These are phyloP conservation scores for Calocybe gangraenosa DNA, from an alignment of 768 basidiomycete species.

Conservation along the genomic window DNA sequence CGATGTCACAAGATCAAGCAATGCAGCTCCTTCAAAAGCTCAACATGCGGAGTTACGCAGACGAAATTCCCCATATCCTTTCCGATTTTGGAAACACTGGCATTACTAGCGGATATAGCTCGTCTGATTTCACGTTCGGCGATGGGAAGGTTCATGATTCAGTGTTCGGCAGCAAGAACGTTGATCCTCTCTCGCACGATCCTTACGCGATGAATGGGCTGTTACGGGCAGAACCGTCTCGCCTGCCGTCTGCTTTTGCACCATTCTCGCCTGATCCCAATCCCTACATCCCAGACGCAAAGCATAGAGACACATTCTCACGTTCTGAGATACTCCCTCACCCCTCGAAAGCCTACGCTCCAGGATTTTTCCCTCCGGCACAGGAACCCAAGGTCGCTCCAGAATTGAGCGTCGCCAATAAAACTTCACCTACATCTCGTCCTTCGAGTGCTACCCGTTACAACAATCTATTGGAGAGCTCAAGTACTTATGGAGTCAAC, in stretches of 20 bases:
- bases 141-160: slow-evolving; percentile 19
- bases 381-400: slow-evolving; percentile 34
- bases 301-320: slow-evolving; percentile 32
- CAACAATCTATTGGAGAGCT: slow-evolving; percentile 39
- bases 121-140: slow-evolving; percentile 6
- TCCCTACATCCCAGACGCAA: slow-evolving; percentile 31
- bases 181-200: slow-evolving; percentile 16
- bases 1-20: slow-evolving; percentile 60
- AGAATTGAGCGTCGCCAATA: slow-evolving; percentile 21
- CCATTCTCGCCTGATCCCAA: slow-evolving; percentile 81
- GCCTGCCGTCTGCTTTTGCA: slow-evolving; percentile 49
- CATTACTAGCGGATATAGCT: slow-evolving; percentile 7
- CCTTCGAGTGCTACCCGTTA: slow-evolving; percentile 44
- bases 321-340: slow-evolving; percentile 43
- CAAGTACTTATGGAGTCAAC: slow-evolving; percentile 34
- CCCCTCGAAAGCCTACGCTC: slow-evolving; percentile 45
- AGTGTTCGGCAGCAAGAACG: slow-evolving; percentile 16
- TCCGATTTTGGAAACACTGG: slow-evolving; percentile 7
- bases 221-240: slow-evolving; percentile 30
- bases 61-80: slow-evolving; percentile 15
- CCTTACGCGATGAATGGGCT: slow-evolving; percentile 18
- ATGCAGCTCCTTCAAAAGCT: slow-evolving; percentile 58
- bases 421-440: slow-evolving; percentile 42
- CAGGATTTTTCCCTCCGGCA: slow-evolving; percentile 42
- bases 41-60: slow-evolving; percentile 35